Conservation (phyloP, 2,329 filamentous ascomycete genomes). For the Monilinia polystroma region DNA sequence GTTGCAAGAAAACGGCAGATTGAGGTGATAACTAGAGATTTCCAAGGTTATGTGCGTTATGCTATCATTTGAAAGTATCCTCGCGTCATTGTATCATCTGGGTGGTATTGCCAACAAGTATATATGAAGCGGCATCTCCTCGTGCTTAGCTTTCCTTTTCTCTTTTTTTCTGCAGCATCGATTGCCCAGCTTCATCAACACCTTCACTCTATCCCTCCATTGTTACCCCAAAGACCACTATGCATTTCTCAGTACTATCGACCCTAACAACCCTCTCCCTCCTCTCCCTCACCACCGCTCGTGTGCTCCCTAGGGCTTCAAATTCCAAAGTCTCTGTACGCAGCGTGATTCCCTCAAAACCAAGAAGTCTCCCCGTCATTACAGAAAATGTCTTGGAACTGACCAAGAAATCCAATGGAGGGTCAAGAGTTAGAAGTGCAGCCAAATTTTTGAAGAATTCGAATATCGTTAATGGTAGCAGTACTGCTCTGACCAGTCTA, state of each 20-base stretch:
- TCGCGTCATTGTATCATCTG: neutral
- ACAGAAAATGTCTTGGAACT: conserved; percentile 21
- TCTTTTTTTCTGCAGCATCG: neutral
- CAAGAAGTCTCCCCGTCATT: conserved; percentile 6
- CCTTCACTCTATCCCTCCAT: neutral
- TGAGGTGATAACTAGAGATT: neutral
- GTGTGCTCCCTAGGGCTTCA: neutral
- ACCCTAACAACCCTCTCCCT: conserved; percentile 3
- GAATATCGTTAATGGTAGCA: conserved; percentile 13
- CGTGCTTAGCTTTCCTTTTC: neutral
- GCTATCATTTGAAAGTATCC: conserved; percentile 3
- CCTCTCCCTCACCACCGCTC: conserved; percentile 10
- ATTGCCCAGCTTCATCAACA: neutral
- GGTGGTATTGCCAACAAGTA: neutral
- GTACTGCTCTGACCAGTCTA: conserved; percentile 11
- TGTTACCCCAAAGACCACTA: neutral
- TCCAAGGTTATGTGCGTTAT: neutral
- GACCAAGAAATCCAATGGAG: neutral
- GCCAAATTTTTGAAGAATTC: conserved; percentile 5
- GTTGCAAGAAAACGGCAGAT: neutral
- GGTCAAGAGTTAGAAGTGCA: conserved; percentile 17
- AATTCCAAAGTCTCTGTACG: conserved; percentile 1
- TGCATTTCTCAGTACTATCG: conserved; percentile 6
- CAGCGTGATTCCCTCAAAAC: neutral
- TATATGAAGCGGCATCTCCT: neutral